Percentiles rank a stretch among this genome's conserved stretches.
These are phyloP conservation scores for Phlegmacium glaucopus DNA, from an alignment of 768 basidiomycete genomes.

Conservation along the genomic window DNA sequence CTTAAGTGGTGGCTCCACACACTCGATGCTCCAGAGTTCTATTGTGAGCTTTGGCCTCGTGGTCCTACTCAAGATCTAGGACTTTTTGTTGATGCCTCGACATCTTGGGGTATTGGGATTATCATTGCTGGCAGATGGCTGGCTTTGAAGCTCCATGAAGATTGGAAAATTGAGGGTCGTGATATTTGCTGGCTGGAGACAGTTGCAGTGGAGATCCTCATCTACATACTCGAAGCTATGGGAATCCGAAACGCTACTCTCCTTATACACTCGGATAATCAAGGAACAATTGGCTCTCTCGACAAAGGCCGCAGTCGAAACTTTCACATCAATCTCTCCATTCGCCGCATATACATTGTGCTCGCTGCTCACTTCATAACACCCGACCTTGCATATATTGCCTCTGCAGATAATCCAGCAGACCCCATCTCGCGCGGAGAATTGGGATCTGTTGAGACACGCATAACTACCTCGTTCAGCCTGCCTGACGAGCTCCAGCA, in stretches of 20 bases:
- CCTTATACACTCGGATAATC: constrained; percentile 25
- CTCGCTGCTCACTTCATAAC: background rate
- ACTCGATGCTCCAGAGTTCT: background rate
- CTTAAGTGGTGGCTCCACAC: constrained; percentile 24
- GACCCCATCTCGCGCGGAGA: background rate
- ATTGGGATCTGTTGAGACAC: background rate
- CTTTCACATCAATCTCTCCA: constrained; percentile 19
- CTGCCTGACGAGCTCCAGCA: background rate
- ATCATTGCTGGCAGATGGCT: background rate
- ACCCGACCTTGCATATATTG: background rate
- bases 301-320: constrained; percentile 26
- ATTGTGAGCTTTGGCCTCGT: constrained; percentile 7
- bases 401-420: background rate
- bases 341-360: background rate
- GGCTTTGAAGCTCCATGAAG: background rate
- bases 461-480: background rate
- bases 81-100: constrained; percentile 23
- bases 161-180: constrained; percentile 7
- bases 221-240: constrained; percentile 11
- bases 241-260: constrained; percentile 12
- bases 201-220: constrained; percentile 14
- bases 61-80: constrained; percentile 9
- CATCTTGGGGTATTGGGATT: constrained; percentile 21
- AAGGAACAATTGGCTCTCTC: constrained; percentile 26
- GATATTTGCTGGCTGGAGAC: constrained; percentile 21